Conservation (phyloP, 2,329 filamentous ascomycete genomes). For the Epichloe gansuensis region DNA sequence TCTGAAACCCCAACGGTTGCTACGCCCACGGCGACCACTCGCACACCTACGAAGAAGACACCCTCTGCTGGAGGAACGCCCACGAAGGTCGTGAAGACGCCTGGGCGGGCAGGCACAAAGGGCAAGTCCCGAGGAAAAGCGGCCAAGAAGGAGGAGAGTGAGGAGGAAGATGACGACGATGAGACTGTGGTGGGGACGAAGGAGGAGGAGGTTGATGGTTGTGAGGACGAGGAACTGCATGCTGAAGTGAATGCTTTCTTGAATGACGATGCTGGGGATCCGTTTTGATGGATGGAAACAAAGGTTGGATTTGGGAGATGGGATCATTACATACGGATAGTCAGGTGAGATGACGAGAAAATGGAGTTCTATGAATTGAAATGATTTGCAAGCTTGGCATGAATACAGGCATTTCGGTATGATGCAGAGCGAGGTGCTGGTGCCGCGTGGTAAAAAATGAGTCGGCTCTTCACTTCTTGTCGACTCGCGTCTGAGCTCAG, state of each 20-base stretch:
- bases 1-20: slow-evolving; percentile 11
- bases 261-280: background rate
- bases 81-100: slow-evolving; percentile 19
- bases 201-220: slow-evolving; percentile 9
- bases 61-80: slow-evolving; percentile 9
- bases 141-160: slow-evolving; percentile 11
- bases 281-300: background rate
- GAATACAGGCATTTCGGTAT: no score
- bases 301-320: background rate
- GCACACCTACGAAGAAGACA: slow-evolving; percentile 12
- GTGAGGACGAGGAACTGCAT: background rate
- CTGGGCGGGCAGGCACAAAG: slow-evolving; percentile 13
- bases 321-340: background rate
- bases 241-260: background rate
- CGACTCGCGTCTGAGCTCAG: background rate
- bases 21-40: slow-evolving; percentile 4
- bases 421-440: background rate
- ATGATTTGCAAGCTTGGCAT: no score
- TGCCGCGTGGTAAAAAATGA: no score
- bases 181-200: slow-evolving; percentile 10
- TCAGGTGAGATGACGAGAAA: no score
- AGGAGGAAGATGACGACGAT: slow-evolving; percentile 9
- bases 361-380: no score
- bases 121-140: slow-evolving; percentile 10
- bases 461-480: background rate